A percentile compares a stretch with the other conserved stretches of the same genome.
Conservation (phyloP, 768 basidiomycete genomes). For the Candolleomyces efflorescens region DNA sequence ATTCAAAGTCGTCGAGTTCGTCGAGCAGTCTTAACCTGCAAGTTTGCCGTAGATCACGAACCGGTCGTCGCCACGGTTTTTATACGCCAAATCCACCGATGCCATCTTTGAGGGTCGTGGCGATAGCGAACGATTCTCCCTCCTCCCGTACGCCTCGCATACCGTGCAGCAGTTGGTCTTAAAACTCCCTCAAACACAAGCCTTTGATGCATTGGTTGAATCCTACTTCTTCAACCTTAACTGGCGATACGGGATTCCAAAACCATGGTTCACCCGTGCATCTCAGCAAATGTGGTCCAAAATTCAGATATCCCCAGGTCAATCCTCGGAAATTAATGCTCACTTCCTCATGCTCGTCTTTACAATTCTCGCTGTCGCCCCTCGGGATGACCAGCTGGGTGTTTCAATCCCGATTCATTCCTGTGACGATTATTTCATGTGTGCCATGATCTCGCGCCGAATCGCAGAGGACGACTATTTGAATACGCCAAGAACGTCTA, state of each 20-base stretch:
- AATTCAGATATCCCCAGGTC: constrained; percentile 26
- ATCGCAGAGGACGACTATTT: constrained; percentile 43
- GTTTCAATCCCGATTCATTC: background rate
- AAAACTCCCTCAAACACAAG: constrained; percentile 26
- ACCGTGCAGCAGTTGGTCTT: constrained; percentile 29
- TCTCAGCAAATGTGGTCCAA: constrained; percentile 44
- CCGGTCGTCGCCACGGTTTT: constrained; percentile 29
- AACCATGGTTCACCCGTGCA: constrained; percentile 41
- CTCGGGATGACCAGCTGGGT: constrained; percentile 13
- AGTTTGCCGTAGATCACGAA: constrained; percentile 20
- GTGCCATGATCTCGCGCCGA: constrained; percentile 40
- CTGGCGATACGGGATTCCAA: constrained; percentile 49
- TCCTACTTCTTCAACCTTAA: constrained; percentile 43
- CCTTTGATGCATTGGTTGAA: constrained; percentile 31
- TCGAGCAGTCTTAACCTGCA: background rate
- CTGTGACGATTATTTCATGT: constrained; percentile 33
- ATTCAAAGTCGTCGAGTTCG: background rate
- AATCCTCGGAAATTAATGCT: constrained; percentile 37
- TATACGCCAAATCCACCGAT: constrained; percentile 37
- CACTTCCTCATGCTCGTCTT: constrained; percentile 51
- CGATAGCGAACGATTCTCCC: constrained; percentile 16
- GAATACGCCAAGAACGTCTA: constrained; percentile 27
- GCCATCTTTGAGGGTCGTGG: constrained; percentile 21
- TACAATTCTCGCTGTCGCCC: constrained; percentile 41
- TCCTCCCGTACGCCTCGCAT: constrained; percentile 17